Evolutionary conservation across 2,329 filamentous ascomycete genomes (phyloP), one percentile per base, ranked within the genome.

Genomic region (Diaporthe eres): DNA sequence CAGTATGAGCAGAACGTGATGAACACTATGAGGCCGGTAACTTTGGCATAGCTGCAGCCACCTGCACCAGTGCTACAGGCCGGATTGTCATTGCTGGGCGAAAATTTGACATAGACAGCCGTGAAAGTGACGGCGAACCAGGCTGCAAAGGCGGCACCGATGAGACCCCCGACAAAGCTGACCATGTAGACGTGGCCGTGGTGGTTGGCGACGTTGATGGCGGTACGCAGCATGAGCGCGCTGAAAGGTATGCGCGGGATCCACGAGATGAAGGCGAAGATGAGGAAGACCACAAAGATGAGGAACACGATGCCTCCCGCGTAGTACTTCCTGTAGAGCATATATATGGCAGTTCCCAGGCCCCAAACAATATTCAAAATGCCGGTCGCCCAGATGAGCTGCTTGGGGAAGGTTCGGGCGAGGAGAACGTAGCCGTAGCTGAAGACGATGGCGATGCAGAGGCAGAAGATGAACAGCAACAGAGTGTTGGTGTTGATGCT

Each of bases 1-100:
- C 96, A 98, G 85, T 97, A 98, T 85, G 93, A 94, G 72, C 95
- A 93, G 81, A 98, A 98, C 0, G 95, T 98, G 79, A 95, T 90
- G 82, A 97, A 98, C 25, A 93, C 94, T 7, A 98, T 87, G 42
- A 98, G 85, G 0, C 96, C 96, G 76, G 95, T 96, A 60, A 98
- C 94, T 78, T 93, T 96, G 71, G 88, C 94, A 8, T 87, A 88
- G 76, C 94, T 92, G 80, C 96, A 98, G 8, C 90, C 88, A 5
- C 91, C 91, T 3, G 85, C 89, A 17, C 87, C 87, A 28, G 84
- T 83, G 4, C 85, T 84, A 78, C 91, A 92, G 5, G 87, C 86
- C 0, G 88, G 85, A 70, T 91, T 91, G 65, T 86, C 82, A 0
- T 81, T 75, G 17, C 86, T 85, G 0, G 95, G 95, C 78, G 95